Evolutionary conservation across 495 filamentous ascomycete genomes (phyloP).

Genomic region (Sordaria brevicollis): DNA sequence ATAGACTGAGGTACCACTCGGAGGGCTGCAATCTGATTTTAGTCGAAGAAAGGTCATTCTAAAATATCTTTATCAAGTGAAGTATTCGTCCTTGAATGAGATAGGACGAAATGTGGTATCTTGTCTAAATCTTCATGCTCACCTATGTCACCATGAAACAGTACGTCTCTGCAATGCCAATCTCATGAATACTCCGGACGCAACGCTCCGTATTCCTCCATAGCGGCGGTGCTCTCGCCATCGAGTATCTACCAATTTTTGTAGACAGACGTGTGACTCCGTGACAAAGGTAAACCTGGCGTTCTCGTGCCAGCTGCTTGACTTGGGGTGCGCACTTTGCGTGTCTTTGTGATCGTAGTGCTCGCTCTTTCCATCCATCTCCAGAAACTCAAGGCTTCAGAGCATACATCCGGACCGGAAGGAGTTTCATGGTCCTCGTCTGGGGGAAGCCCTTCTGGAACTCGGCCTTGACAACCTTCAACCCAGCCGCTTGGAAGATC

Average conservation of each 20-base stretch:
- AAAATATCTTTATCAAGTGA: background rate
- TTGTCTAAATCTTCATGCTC: too few relatives aligned
- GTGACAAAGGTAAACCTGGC: background rate
- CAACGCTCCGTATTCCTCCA: background rate
- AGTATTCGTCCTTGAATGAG: background rate
- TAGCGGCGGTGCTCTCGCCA: too few relatives aligned
- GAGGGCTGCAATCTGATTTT: background rate
- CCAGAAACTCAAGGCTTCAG: constrained; percentile 25
- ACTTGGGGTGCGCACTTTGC: background rate
- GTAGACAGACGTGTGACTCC: too few relatives aligned
- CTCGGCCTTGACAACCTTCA: constrained; percentile 59
- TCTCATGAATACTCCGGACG: background rate
- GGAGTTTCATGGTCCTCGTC: constrained; percentile 27
- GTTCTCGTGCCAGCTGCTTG: background rate
- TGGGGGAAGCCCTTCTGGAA: constrained; percentile 65
- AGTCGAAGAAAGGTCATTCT: background rate
- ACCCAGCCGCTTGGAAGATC: constrained; percentile 59
- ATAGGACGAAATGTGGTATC: background rate
- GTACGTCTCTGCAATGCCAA: background rate
- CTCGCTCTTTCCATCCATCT: background rate
- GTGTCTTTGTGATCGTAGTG: background rate
- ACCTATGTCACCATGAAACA: too few relatives aligned
- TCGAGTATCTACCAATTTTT: too few relatives aligned
- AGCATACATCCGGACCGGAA: constrained; percentile 64
- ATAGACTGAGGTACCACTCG: background rate